Percentiles rank a stretch among this genome's conserved stretches.
These are phyloP conservation scores for Magnaporthiopsis incrustans DNA, from an alignment of 2,329 filamentous ascomycete genomes.

Conservation along the genomic window DNA sequence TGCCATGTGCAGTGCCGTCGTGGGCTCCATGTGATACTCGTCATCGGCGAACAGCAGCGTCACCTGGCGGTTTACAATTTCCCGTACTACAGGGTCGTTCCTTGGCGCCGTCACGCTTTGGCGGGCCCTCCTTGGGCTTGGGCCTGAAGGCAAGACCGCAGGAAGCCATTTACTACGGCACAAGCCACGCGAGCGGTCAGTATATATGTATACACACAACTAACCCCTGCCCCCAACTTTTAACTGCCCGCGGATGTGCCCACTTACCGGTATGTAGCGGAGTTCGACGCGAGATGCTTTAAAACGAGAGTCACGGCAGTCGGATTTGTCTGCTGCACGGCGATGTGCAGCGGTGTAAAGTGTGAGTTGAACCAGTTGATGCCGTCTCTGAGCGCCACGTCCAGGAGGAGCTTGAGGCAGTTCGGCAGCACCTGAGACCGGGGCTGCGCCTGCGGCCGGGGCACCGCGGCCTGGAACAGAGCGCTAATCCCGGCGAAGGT, in stretches of 20 bases:
- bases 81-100: not conserved
- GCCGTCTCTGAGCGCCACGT: constrained; percentile 2
- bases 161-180: not conserved
- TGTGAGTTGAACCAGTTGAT: constrained; percentile 4
- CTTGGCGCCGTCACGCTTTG: no score
- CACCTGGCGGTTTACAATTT: not conserved
- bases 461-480: not conserved
- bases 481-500: not conserved
- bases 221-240: no score
- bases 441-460: no score
- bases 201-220: not conserved
- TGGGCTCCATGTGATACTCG: not conserved
- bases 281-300: not conserved
- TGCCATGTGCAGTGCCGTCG: constrained; percentile 4
- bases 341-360: constrained; percentile 6
- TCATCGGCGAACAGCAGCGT: not conserved
- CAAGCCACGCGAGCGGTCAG: not conserved
- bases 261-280: constrained; percentile 2
- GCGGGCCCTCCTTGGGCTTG: no score
- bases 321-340: not conserved
- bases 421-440: no score
- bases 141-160: not conserved
- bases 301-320: not conserved
- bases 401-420: not conserved
- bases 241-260: not conserved